A percentile compares a stretch with the other conserved stretches of the same genome.
These are phyloP conservation scores for Phytopythium litorale DNA, from an alignment of 352 stramenopile species.

Conservation along the genomic window DNA sequence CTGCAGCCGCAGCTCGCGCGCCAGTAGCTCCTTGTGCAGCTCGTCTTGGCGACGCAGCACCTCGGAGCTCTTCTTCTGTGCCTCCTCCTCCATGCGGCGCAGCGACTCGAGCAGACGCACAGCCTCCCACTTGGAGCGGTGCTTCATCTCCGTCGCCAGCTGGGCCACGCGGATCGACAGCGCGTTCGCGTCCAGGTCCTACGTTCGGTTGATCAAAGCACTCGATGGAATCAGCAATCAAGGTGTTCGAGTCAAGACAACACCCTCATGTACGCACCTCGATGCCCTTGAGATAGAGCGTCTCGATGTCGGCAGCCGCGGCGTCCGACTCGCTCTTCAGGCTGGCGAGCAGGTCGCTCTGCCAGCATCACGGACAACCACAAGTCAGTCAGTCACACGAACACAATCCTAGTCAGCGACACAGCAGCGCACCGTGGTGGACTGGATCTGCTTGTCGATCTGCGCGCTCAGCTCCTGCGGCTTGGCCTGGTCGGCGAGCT, in stretches of 20 bases:
- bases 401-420: neutral
- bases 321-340: conserved; percentile 59
- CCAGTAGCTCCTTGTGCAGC: conserved; percentile 71
- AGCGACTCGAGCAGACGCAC: conserved; percentile 70
- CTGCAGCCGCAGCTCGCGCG: conserved; percentile 72
- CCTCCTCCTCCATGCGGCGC: conserved; percentile 73
- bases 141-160: conserved; percentile 84
- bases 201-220: conserved; percentile 5
- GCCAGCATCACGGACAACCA: neutral
- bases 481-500: conserved; percentile 45
- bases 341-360: conserved; percentile 63
- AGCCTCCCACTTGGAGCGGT: conserved; percentile 83
- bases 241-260: neutral
- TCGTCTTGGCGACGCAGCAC: conserved; percentile 61
- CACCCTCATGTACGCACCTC: conserved; percentile 29
- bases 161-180: conserved; percentile 77
- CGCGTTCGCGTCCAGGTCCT: conserved; percentile 66
- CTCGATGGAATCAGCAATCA: neutral
- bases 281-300: conserved; percentile 70
- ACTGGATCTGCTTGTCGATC: conserved; percentile 64
- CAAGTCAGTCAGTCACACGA: neutral
- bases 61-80: conserved; percentile 66
- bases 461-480: conserved; percentile 36
- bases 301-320: conserved; percentile 55
- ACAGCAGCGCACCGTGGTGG: conserved; percentile 43